Evolutionary conservation across 352 stramenopile genomes (phyloP), one percentile per base, ranked within the genome.

Genomic region (Globisporangium spiculum): DNA sequence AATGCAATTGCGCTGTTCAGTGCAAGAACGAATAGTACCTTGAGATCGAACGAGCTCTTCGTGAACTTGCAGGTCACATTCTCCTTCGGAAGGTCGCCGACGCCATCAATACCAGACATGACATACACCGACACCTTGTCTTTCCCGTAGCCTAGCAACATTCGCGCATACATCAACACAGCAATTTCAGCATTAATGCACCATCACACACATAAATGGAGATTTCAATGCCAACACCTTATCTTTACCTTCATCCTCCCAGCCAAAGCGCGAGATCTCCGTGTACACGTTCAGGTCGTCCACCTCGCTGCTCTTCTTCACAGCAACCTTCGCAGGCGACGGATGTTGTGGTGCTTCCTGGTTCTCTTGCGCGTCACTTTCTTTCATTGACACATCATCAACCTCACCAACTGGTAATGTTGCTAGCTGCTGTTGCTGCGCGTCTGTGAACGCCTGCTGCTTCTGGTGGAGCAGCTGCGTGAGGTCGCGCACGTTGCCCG

Each of bases 241-340:
- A 10, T 41, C 30, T 9, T 9, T 24, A 84, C 78, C 86, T 60
- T 96, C 88, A 66, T 96, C 86, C 64, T 96, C 88, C 88, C 88
- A 96, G 20, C 87, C 85, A 66, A 96, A 96, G 8, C 84, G 86
- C 32, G 82, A 89, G 64, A 94, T 93, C 69, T 94, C 87, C n/a
- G 80, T 92, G 74, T 90, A 96, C 34, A 79, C 73, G 32, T 74
- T 76, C n/a, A 81, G 38, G 22, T 96, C 83, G 9, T 78, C 76
- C 0, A 64, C 30, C 5, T 67, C 67, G 0, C 59, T 46, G 12
- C 30, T 22, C 52, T 73, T 70, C 6, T 78, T 69, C 8, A 46
- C 30, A 18, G 27, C 65, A 1, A 77, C 62, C 26, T 82, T 82
- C 30, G 77, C 67, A 10, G 72, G 67, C 16, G 71, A 55, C 12